Percentiles rank a stretch among this genome's conserved stretches.
These are phyloP conservation scores for Psilocybe subaeruginosa DNA, from an alignment of 768 basidiomycete genomes.

Conservation along the genomic window DNA sequence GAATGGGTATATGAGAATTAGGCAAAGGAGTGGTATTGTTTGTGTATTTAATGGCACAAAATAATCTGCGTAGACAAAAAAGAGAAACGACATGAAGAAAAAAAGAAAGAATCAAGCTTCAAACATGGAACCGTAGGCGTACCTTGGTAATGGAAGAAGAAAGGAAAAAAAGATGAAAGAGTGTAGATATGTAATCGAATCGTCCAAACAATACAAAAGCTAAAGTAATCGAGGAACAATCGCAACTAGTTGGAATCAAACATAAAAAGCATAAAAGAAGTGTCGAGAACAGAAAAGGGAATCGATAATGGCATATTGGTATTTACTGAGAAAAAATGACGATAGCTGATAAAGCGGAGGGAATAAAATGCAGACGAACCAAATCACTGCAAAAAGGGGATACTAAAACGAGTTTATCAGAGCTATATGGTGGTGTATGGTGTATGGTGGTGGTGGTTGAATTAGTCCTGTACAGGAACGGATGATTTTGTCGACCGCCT, in stretches of 20 bases:
- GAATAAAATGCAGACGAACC: slow-evolving; percentile 6
- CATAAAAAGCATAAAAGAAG: slow-evolving; percentile 8
- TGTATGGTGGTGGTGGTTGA: neutral
- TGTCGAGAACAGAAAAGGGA: slow-evolving; percentile 9
- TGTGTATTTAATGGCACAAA: slow-evolving; percentile 29
- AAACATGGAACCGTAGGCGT: slow-evolving; percentile 17
- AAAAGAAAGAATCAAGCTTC: neutral
- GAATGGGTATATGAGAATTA: slow-evolving; percentile 3
- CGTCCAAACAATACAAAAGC: neutral
- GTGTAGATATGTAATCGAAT: slow-evolving; percentile 28
- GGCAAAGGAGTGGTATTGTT: slow-evolving; percentile 33
- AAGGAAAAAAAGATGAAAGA: slow-evolving; percentile 29
- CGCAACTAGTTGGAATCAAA: slow-evolving; percentile 16
- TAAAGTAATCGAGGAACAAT: slow-evolving; percentile 15
- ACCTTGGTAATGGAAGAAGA: neutral
- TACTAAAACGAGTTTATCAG: slow-evolving; percentile 15
- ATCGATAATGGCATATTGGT: slow-evolving; percentile 1
- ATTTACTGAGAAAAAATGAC: neutral
- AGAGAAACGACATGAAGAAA: neutral
- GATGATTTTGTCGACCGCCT: slow-evolving; percentile 55
- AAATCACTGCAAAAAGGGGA: neutral
- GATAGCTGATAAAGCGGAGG: slow-evolving; percentile 3
- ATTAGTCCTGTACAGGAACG: slow-evolving; percentile 30
- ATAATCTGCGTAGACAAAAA: slow-evolving; percentile 18
- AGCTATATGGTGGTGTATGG: slow-evolving; percentile 1